Base-by-base conservation (phyloP, 371 early-diverging fungal genomes). In the Gilbertella persicaria region DNA sequence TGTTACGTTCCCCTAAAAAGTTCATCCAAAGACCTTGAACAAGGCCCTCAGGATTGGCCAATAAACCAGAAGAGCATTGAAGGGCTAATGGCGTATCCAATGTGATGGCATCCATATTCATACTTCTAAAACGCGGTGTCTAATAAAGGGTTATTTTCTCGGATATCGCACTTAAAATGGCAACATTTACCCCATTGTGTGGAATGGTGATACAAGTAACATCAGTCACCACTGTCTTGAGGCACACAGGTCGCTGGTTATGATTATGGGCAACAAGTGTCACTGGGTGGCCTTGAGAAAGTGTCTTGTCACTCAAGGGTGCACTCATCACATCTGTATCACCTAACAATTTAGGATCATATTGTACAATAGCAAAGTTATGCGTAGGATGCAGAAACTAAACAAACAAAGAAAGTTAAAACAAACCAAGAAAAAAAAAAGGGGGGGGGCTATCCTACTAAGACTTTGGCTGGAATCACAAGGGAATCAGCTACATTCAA, bases 21-120 rank as follows among this genome's bases (percentile, higher is more conserved):
- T 84, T 86, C 47, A 93, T 68, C 97, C 97, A 96, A 29, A 96
- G 62, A 3, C 88, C 95, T 50, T 86, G 86, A 0, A 94, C 92
- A 21, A 70, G 71, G 0, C 88, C 94, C 13, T 85, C 66, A 12
- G 77, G 56, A 57, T 92, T 90, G 1, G 89, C 88, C 33, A 96
- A 70, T 8, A 95, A 80, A 46, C 97, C 97, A 13, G 91, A 89
- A 8, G 87, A 86, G 53, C 92, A 94, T 52, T 89, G 87, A 58
- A 88, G 80, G 10, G 88, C 87, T 37, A 94, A 62, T 10, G 95
- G 92, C 37, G 94, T 90, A 60, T 96, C 92, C 10, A 95, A 63
- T 7, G 91, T 92, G 49, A 95, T 85, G 7, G 91, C 92, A 57
- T 96, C 92, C 74, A 86, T 59, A 55, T 91, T 91, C 58, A 87